Evolutionary conservation across 371 early-diverging fungal species (phyloP), one percentile per base, ranked within the genome.

Genomic region (Neoconidiobolus thromboides): DNA sequence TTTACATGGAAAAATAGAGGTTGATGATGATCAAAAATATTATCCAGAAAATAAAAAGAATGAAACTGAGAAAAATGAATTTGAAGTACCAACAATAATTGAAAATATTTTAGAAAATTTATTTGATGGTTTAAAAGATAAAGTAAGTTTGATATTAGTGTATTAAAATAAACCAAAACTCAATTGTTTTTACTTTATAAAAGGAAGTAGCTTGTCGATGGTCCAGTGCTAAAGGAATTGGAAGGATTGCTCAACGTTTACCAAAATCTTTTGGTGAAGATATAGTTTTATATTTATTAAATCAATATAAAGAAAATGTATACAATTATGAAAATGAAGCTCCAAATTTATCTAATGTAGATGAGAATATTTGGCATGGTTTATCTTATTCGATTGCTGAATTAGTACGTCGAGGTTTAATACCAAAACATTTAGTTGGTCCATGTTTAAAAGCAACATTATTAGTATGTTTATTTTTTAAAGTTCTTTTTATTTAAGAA

Each of bases 161-260:
- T 10, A 3, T 51, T 10, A 12, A 4, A 41, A 48, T 15, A n/a
- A 26, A 26, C 26, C 26, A 26, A 26, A 26, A 26, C 26, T 26
- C 26, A 26, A 26, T 26, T 26, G 26, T 26, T 26, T 26, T 26
- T 26, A 26, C 26, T 26, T 26, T 26, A 26, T 26, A 26, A 26
- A 55, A 86, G 83, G 94, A 96, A 61, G 95, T 95, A 0, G 84
- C 93, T 61, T 91, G 93, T 1, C 81, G 98, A 49, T 95, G 93
- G 94, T 87, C 93, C 2, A 83, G 91, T 1, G 94, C 96, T 3
- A 97, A 97, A 70, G 95, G 93, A 6, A 71, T 96, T 54, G 95
- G 89, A 1, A 75, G 94, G 36, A 78, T 96, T 50, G 72, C 85
- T 0, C 83, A 82, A 53, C 77, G 96, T 5, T 68, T 94, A 48